Base-by-base conservation (phyloP, 441 rosid genomes). In the Populus tomentosa region DNA sequence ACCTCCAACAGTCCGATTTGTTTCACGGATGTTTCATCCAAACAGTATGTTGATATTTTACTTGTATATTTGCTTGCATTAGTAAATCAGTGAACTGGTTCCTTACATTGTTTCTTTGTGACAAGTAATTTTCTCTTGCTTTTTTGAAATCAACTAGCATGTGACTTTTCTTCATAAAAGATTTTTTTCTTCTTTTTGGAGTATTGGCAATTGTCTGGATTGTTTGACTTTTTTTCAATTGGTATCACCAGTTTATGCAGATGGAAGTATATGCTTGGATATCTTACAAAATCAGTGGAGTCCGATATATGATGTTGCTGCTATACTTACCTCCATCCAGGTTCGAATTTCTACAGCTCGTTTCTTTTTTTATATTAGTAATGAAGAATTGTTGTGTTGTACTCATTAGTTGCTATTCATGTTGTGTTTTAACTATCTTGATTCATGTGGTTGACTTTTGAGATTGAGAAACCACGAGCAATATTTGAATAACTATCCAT, bases 251-350 rank as follows among this genome's bases (percentile, higher is more conserved):
- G 94, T 90, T 71, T 90, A 89, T 81, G 94, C 94, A 4, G 94
- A 89, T 59, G 94, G 94, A 78, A 89, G 91, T 77, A 90, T 90
- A 75, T 90, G 92, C 76, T 79, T 90, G 88, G 94, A 90, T 78
- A 90, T 88, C 81, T 74, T 89, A 62, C 92, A 90, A 83, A 90
- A 90, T 80, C 94, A 89, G 79, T 90, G 94, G 92, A 86, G 89
- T 85, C 94, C 94, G 6, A 90, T 90, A 35, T 89, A 88, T 82
- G 94, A 90, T 80, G 94, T 90, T 21, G 94, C 92, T 64, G 94
- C 94, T 67, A 89, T 90, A 80, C 94, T 89, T 20, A 88, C 94
- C 68, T 90, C 94, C 46, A 87, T 90, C 78, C 94, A 90, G 91
- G 94, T 90, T 78, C 3, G 10, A 46, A 9, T 71, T 71, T 71